Conservation (phyloP, 2,329 filamentous ascomycete genomes). For the Nothophaeocryptopus gaeumannii region DNA sequence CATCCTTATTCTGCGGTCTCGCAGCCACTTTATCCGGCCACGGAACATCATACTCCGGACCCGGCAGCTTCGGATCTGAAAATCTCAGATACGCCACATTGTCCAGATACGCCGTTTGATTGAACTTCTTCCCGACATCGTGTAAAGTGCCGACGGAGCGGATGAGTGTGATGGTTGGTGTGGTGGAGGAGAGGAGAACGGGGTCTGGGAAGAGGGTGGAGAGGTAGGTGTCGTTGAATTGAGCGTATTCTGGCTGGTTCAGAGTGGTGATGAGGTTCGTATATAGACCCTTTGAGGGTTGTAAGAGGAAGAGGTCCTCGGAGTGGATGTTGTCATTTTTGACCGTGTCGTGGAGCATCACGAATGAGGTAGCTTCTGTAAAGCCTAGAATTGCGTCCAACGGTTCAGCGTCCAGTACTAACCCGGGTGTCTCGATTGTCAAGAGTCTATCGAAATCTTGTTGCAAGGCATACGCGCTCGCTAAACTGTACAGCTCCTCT, state of each 20-base stretch:
- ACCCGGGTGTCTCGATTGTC: conserved; percentile 44
- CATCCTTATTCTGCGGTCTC: conserved; percentile 46
- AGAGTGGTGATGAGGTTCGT: conserved; percentile 21
- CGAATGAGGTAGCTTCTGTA: conserved; percentile 30
- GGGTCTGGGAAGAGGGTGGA: conserved; percentile 27
- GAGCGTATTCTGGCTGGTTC: conserved; percentile 3
- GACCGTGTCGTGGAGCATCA: conserved; percentile 30
- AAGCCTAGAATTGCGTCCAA: conserved; percentile 41
- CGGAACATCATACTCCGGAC: conserved; percentile 51
- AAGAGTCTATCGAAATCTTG: conserved; percentile 45
- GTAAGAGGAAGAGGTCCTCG: conserved; percentile 35
- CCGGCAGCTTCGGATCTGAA: conserved; percentile 47
- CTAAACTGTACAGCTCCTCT: conserved; percentile 40
- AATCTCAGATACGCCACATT: conserved; percentile 48
- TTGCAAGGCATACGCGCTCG: conserved; percentile 44
- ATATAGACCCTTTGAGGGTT: conserved; percentile 24
- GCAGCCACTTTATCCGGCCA: conserved; percentile 41
- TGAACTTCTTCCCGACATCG: conserved; percentile 37
- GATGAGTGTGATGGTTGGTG: conserved; percentile 26
- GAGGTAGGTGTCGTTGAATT: conserved; percentile 35
- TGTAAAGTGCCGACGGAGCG: conserved; percentile 34
- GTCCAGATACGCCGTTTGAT: conserved; percentile 43
- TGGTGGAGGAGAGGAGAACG: conserved; percentile 26
- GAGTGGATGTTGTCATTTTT: conserved; percentile 30
- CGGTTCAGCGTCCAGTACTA: conserved; percentile 46